Percentiles rank a stretch among this genome's conserved stretches.
phyloP scores from a whole-genome alignment of 176 grass and related monocot genomes.

The Aegilops tauschii region DNA sequence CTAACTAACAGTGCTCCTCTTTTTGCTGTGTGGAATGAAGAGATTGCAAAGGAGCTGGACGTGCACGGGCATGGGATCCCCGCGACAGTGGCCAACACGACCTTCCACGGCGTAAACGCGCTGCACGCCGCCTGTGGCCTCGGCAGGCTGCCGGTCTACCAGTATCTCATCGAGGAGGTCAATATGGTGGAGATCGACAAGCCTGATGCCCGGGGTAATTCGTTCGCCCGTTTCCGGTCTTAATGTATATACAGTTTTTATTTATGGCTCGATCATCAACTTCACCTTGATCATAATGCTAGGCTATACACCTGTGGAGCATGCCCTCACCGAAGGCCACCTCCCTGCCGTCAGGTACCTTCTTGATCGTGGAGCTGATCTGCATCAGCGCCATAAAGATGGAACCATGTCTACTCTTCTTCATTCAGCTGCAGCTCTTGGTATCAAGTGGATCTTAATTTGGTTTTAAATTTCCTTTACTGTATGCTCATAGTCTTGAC shows the following conservation, averaged over 20 bases:
- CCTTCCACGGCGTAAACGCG: background rate
- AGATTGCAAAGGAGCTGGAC: conserved; percentile 22
- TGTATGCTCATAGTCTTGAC: background rate
- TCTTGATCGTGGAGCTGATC: too few species aligned
- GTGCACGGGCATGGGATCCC: conserved; percentile 16
- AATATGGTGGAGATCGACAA: conserved; percentile 16
- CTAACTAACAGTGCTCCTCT: background rate
- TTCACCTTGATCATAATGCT: background rate
- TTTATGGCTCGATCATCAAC: background rate
- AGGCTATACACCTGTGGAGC: background rate
- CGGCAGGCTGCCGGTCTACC: background rate
- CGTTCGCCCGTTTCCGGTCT: background rate
- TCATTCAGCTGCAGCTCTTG: too few species aligned
- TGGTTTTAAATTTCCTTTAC: background rate
- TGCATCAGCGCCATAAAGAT: too few species aligned
- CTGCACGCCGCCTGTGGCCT: background rate
- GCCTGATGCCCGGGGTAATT: conserved; percentile 10
- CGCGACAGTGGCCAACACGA: background rate
- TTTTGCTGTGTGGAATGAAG: background rate
- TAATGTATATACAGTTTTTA: background rate
- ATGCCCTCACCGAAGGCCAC: too few species aligned
- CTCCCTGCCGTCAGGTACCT: too few species aligned
- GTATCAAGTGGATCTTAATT: too few species aligned
- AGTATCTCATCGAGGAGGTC: conserved; percentile 7
- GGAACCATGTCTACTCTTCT: too few species aligned